phyloP scores from a whole-genome alignment of 116 monocot species.

The Zostera marina region DNA sequence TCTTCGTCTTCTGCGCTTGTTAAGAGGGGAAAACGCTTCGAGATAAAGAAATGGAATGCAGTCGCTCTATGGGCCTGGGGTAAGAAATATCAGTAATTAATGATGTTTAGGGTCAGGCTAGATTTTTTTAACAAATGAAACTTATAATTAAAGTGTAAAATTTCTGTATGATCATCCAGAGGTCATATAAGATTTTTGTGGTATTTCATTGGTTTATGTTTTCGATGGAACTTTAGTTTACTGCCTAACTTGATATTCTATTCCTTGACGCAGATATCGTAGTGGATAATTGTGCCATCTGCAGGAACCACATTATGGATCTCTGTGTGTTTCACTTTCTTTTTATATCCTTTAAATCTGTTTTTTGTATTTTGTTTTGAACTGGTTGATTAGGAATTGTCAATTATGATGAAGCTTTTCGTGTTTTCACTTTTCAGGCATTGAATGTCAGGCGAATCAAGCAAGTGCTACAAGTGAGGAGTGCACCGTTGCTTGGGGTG shows the following conservation, averaged over 20 bases:
- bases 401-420: not conserved
- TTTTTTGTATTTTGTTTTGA: not conserved
- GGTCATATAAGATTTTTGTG: too few species aligned
- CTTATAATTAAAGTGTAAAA: too few species aligned
- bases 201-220: too few species aligned
- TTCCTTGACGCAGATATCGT: constrained; percentile 60
- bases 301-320: constrained; percentile 99
- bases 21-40: constrained; percentile 86
- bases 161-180: too few species aligned
- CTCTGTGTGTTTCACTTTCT: constrained; percentile 36
- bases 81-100: constrained; percentile 3
- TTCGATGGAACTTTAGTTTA: too few species aligned
- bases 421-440: constrained; percentile 36
- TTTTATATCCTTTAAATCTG: not conserved
- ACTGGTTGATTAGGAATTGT: not conserved
- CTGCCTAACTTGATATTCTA: too few species aligned
- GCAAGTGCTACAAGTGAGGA: constrained; percentile 78
- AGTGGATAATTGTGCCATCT: constrained; percentile 94
- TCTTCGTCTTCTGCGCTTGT: not conserved
- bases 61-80: constrained; percentile 99
- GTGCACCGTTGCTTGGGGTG: constrained; percentile 92
- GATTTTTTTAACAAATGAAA: not conserved
- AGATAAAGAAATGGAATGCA: constrained; percentile 99
- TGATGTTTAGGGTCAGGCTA: not conserved
- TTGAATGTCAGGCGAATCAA: constrained; percentile 89